Conservation (phyloP, 768 basidiomycete species). For the Phaffia tasmanica region DNA sequence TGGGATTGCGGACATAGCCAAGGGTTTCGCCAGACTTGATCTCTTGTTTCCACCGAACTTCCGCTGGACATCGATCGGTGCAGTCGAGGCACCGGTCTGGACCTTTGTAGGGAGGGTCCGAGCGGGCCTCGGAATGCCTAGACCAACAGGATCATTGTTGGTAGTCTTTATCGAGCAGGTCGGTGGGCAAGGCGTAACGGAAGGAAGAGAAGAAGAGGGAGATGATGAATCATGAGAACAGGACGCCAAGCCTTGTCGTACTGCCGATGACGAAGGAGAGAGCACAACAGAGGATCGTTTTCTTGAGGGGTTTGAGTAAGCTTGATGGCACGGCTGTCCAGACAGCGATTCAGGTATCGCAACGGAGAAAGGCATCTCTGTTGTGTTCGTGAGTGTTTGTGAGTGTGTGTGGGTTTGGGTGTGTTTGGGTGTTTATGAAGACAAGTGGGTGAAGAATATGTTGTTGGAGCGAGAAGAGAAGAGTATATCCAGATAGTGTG, state of each 20-base stretch:
- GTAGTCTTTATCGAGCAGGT: neutral
- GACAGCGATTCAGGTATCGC: neutral
- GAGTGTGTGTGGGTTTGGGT: neutral
- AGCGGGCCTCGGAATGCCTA: no score
- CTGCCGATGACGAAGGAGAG: neutral
- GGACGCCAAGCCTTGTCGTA: neutral
- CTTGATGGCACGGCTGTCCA: neutral
- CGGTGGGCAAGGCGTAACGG: neutral
- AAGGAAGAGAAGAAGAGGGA: neutral
- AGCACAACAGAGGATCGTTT: slow-evolving; percentile 8
- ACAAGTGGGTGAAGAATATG: neutral
- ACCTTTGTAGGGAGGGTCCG: neutral
- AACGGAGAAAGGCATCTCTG: neutral
- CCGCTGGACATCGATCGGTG: neutral
- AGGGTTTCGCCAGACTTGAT: no score
- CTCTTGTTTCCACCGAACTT: neutral
- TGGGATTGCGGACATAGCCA: no score
- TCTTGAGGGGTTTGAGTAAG: slow-evolving; percentile 1
- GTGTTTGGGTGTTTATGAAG: neutral
- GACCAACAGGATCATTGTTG: neutral
- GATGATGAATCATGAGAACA: neutral
- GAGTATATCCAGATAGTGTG: no score
- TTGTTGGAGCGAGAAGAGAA: neutral
- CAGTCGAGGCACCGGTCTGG: neutral
- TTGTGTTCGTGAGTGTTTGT: neutral